phyloP scores from a whole-genome alignment of 371 early-diverging fungal species.

The Mucor indicus region DNA sequence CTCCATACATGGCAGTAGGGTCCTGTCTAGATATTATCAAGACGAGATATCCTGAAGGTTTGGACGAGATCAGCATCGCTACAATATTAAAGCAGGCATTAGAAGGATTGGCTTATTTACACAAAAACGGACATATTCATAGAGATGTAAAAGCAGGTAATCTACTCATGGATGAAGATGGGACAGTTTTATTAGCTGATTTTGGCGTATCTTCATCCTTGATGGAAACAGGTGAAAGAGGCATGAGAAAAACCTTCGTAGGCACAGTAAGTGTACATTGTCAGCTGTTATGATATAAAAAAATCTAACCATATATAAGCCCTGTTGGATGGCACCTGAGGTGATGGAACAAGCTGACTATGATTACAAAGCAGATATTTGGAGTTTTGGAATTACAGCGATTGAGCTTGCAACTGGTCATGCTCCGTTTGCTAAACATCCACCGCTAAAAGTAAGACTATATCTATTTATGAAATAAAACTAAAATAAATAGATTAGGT shows the following conservation, averaged over 20 bases:
- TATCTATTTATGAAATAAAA: no score
- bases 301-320: no score
- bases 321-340: conserved; percentile 88
- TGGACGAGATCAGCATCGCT: conserved; percentile 79
- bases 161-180: conserved; percentile 78
- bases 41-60: conserved; percentile 72
- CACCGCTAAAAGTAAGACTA: conserved; percentile 82
- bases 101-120: conserved; percentile 84
- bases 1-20: conserved; percentile 76
- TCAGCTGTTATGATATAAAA: background rate
- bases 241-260: conserved; percentile 74
- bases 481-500: no score
- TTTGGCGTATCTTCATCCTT: conserved; percentile 85
- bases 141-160: conserved; percentile 92
- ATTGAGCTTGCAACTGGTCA: conserved; percentile 85
- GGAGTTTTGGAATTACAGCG: conserved; percentile 90
- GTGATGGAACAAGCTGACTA: conserved; percentile 71
- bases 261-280: conserved; percentile 34
- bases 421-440: conserved; percentile 87
- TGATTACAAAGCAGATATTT: conserved; percentile 86
- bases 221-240: conserved; percentile 74
- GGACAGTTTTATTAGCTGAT: conserved; percentile 83
- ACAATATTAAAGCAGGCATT: conserved; percentile 82
- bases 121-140: conserved; percentile 86
- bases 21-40: conserved; percentile 89